Evolutionary conservation across 805 yeast genomes (phyloP).

Genomic region (Scheffersomyces stipitis): DNA sequence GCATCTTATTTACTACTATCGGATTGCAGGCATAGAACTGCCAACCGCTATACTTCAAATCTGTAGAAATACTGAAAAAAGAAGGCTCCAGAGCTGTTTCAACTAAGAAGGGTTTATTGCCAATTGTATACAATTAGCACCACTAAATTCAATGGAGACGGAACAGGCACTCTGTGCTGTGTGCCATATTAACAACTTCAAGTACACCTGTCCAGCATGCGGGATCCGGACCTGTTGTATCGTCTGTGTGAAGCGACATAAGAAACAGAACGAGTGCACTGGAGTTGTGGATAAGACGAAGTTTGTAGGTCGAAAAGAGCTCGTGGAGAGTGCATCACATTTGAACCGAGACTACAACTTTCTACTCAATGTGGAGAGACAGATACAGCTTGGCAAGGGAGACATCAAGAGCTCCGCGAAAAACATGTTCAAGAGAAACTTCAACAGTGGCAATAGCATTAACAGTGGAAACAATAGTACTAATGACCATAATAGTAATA

Average conservation of each 20-base stretch:
- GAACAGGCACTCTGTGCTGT: slow-evolving; percentile 25
- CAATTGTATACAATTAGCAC: too few species aligned
- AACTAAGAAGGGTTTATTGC: too few species aligned
- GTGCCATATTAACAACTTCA: slow-evolving; percentile 40
- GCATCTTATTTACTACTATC: too few species aligned
- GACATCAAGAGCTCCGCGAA: slow-evolving; percentile 46
- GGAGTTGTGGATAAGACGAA: slow-evolving; percentile 64
- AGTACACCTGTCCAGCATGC: slow-evolving; percentile 85
- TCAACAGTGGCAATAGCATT: slow-evolving; percentile 9
- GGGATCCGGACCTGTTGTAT: slow-evolving; percentile 63
- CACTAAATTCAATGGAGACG: slow-evolving; percentile 8
- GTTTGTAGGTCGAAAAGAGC: slow-evolving; percentile 50
- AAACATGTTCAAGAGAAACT: slow-evolving; percentile 38
- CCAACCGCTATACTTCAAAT: too few species aligned
- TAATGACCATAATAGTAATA: too few species aligned
- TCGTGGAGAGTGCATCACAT: slow-evolving; percentile 41
- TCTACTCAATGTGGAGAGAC: slow-evolving; percentile 57
- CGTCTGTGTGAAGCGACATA: slow-evolving; percentile 71
- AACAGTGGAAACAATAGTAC: slow-evolving; percentile 7
- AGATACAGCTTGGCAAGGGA: slow-evolving; percentile 54
- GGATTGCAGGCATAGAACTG: too few species aligned
- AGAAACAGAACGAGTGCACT: slow-evolving; percentile 57
- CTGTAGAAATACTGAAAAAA: too few species aligned
- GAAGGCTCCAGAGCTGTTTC: too few species aligned
- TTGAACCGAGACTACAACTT: slow-evolving; percentile 86